phyloP scores from a whole-genome alignment of 1,284 basidiomycete genomes.

The Cutaneotrichosporon cutaneum region DNA sequence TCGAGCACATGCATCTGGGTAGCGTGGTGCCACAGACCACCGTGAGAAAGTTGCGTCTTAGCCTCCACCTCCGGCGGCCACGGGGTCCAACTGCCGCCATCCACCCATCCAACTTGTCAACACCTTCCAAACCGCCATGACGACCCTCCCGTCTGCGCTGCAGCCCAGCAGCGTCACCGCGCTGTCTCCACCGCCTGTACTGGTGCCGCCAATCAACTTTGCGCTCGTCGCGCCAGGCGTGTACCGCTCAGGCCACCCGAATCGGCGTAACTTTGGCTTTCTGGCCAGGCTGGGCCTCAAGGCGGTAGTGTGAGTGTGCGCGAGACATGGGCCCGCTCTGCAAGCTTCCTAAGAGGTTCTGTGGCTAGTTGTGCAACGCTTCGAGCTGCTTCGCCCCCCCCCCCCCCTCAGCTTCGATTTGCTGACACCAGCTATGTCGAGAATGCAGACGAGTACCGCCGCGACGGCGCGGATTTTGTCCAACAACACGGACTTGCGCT shows the following conservation, averaged over 20 bases:
- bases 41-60: background rate
- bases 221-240: slow-evolving; percentile 49
- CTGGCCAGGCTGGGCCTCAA: slow-evolving; percentile 44
- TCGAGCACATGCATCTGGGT: background rate
- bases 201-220: slow-evolving; percentile 55
- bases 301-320: slow-evolving; percentile 47
- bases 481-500: slow-evolving; percentile 30
- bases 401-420: background rate
- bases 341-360: background rate
- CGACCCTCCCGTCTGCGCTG: slow-evolving; percentile 19
- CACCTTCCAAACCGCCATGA: slow-evolving; percentile 9
- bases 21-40: background rate
- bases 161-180: slow-evolving; percentile 16
- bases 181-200: slow-evolving; percentile 27
- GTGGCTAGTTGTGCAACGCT: background rate
- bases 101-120: background rate
- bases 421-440: slow-evolving; percentile 40
- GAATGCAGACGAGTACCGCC: slow-evolving; percentile 40
- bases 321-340: background rate
- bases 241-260: slow-evolving; percentile 52
- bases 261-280: slow-evolving; percentile 51
- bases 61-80: background rate
- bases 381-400: background rate
- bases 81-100: background rate
- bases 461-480: slow-evolving; percentile 44